Percentiles rank a stretch among this genome's conserved stretches.
phyloP scores from a whole-genome alignment of 176 grass and related monocot genomes.

The Eragrostis nindensis region DNA sequence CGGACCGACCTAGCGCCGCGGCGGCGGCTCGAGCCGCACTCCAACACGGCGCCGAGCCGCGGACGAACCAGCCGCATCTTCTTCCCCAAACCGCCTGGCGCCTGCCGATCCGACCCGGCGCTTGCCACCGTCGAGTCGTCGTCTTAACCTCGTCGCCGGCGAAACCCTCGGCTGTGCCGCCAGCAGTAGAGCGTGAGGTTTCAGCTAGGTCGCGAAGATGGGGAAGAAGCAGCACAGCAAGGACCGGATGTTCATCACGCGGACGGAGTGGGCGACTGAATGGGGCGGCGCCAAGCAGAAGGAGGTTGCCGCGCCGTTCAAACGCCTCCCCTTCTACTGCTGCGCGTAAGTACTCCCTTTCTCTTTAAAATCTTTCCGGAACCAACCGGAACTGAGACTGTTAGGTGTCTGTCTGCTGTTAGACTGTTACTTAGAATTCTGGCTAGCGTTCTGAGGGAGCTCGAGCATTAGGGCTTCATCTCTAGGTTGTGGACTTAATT shows the following conservation, averaged over 20 bases:
- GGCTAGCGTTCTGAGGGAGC: background rate
- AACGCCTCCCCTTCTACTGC: constrained; percentile 97
- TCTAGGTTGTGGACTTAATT: constrained; percentile 2
- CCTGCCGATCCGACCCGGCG: constrained; percentile 4
- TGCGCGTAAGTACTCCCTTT: constrained; percentile 65
- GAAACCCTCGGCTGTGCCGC: background rate
- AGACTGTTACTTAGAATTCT: background rate
- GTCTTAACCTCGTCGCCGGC: constrained; percentile 36
- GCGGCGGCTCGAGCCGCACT: constrained; percentile 25
- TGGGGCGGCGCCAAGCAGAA: constrained; percentile 97
- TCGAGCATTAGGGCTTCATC: constrained; percentile 39
- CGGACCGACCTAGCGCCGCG: constrained; percentile 21
- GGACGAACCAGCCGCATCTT: constrained; percentile 22
- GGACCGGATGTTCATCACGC: constrained; percentile 97
- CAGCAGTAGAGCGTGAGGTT: background rate
- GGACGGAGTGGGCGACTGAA: constrained; percentile 95
- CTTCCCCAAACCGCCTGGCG: constrained; percentile 9
- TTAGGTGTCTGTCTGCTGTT: background rate
- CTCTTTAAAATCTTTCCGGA: background rate
- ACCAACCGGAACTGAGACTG: background rate
- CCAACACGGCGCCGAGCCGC: constrained; percentile 31
- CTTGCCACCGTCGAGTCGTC: constrained; percentile 36
- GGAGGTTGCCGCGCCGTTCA: constrained; percentile 67
- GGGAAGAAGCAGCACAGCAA: constrained; percentile 99
- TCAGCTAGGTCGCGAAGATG: constrained; percentile 45